A percentile compares a stretch with the other conserved stretches of the same genome.
Evolutionary conservation across 495 filamentous ascomycete genomes (phyloP).

Genomic region (Antarctomyces pellizariae): DNA sequence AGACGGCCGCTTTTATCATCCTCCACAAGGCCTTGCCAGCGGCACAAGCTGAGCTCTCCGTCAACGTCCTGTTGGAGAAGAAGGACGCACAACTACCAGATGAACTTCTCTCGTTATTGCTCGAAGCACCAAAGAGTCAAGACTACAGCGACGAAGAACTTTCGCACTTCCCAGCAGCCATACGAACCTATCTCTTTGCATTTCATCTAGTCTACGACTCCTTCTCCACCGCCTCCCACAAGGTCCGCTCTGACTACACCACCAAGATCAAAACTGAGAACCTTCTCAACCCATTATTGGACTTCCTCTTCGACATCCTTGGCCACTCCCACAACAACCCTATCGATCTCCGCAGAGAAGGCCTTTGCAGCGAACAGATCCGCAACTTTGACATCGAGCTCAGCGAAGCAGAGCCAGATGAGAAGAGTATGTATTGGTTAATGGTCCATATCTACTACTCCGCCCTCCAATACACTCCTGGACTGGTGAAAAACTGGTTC

Average conservation of each 20-base stretch:
- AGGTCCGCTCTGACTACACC: conserved; percentile 57
- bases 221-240: conserved; percentile 54
- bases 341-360: conserved; percentile 25
- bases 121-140: conserved; percentile 23
- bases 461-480: conserved; percentile 46
- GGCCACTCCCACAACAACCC: conserved; percentile 44
- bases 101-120: conserved; percentile 45
- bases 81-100: conserved; percentile 40
- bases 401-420: conserved; percentile 28
- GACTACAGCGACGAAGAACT: conserved; percentile 20
- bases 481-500: conserved; percentile 72
- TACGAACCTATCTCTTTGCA: conserved; percentile 63
- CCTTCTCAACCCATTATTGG: conserved; percentile 42
- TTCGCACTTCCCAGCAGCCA: conserved; percentile 25
- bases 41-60: conserved; percentile 57
- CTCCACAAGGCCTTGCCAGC: conserved; percentile 55
- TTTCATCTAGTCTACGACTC: conserved; percentile 86
- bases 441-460: conserved; percentile 73
- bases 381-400: conserved; percentile 34
- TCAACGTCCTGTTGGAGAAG: conserved; percentile 61
- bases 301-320: conserved; percentile 64
- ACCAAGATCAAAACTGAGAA: conserved; percentile 50
- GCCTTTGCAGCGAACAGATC: conserved; percentile 34
- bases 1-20: conserved; percentile 58
- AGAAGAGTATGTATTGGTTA: conserved; percentile 57